Evolutionary conservation across 306 rosid species (phyloP), one percentile per base, ranked within the genome.

Genomic region (Cucurbita ficifolia): DNA sequence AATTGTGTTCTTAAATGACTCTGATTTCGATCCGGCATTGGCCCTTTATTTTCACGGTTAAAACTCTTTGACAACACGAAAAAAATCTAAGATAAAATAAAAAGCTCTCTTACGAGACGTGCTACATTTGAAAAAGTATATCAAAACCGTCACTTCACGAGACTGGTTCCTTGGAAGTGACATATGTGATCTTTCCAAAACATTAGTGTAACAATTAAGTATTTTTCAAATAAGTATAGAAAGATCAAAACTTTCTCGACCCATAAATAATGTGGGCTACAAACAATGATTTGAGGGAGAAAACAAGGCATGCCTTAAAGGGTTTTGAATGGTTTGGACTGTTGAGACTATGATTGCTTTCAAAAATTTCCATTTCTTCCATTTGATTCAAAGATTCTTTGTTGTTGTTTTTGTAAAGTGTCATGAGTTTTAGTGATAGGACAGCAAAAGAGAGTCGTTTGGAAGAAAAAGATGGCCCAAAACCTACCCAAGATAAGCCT

Each of bases 381-480:
- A 5, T 64, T 42, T n/a, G 14, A 64, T 64, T 45, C 51, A 40
- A 64, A 64, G 33, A 64, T 64, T 64, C 0, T 64, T 4, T 38
- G 8, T 10, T 59, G 17, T 12, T 18, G 0, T 18, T 42, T 40
- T 42, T 18, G 8, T 12, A 0, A 42, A 18, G 52, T 29, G 33
- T 63, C 70, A 10, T 63, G 29, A 63, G 33, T 18, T 63, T 39
- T 39, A 3, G 70, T 62, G 70, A 62, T 36, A 36, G 13, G 70
- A 62, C 71, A 18, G 42, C 5, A 17, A 39, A 10, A 45, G 71
- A 64, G 6, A 42, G 52, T 40, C n/a, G 3, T 29, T 58, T 58
- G 13, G 21, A 58, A 21, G 72, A 65, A 10, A 65, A 65, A 65
- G 53, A 65, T 65, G 72, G 72, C 43, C 53, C 53, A 65, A 65